These are phyloP conservation scores for Pythium scleroteichum DNA, from an alignment of 352 stramenopile genomes.

Conservation along the genomic window DNA sequence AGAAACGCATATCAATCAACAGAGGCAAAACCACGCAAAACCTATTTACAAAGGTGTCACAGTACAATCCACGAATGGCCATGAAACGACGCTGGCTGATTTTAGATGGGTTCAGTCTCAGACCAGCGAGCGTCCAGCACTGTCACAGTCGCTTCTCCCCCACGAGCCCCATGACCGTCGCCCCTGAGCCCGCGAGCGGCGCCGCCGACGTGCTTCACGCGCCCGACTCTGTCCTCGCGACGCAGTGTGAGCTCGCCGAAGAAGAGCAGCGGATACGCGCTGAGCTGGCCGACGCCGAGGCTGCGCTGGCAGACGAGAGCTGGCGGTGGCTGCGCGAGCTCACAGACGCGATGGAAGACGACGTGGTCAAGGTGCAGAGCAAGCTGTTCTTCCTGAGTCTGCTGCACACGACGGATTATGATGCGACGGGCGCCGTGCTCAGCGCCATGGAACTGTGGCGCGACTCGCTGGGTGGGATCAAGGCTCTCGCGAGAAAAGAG, in stretches of 20 bases:
- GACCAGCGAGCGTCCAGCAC: slow-evolving; percentile 7
- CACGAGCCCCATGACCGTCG: slow-evolving; percentile 19
- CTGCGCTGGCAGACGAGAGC: slow-evolving; percentile 10
- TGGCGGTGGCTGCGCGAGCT: slow-evolving; percentile 25
- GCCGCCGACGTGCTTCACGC: not conserved
- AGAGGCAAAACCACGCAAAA: too few relatives aligned
- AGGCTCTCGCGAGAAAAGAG: slow-evolving; percentile 5
- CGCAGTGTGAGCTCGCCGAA: slow-evolving; percentile 9
- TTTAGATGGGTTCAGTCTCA: slow-evolving; percentile 27
- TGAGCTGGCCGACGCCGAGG: slow-evolving; percentile 17
- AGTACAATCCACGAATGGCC: slow-evolving; percentile 15
- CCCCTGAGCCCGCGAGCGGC: not conserved
- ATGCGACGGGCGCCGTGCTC: slow-evolving; percentile 3
- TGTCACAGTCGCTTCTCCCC: not conserved
- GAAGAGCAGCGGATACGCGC: slow-evolving; percentile 19
- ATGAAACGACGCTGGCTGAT: slow-evolving; percentile 10
- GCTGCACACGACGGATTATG: slow-evolving; percentile 4
- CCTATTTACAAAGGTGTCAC: not conserved
- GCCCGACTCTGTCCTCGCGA: not conserved
- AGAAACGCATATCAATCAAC: too few relatives aligned
- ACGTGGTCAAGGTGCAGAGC: slow-evolving; percentile 6
- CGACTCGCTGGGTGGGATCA: not conserved
- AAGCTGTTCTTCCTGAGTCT: slow-evolving; percentile 26
- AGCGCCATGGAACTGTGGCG: slow-evolving; percentile 24
- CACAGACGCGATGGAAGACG: slow-evolving; percentile 11